phyloP scores from a whole-genome alignment of 2,329 filamentous ascomycete species.

The Colletotrichum echinochloae region DNA sequence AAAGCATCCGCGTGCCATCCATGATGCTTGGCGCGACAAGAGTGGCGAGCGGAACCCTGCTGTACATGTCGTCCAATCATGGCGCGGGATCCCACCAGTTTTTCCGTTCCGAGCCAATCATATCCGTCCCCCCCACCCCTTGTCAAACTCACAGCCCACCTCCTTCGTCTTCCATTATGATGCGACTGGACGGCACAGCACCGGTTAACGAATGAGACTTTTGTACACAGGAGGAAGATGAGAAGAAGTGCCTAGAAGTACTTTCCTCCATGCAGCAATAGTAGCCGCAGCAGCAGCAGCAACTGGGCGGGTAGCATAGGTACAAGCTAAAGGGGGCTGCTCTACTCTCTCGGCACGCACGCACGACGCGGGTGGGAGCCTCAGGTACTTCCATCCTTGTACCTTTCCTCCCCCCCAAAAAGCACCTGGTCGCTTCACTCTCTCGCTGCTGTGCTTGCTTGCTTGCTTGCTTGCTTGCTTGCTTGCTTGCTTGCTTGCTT shows the following conservation, averaged over 20 bases:
- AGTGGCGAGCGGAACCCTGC: constrained; percentile 22
- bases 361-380: constrained; percentile 22
- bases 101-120: constrained; percentile 34
- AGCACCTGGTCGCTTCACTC: not conserved
- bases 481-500: too few species aligned
- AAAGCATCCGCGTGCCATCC: constrained; percentile 5
- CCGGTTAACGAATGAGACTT: not conserved
- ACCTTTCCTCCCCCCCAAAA: constrained; percentile 12
- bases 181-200: constrained; percentile 22
- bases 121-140: not conserved
- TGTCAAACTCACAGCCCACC: constrained; percentile 29
- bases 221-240: not conserved
- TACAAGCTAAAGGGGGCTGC: not conserved
- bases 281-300: constrained; percentile 2
- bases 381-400: constrained; percentile 29
- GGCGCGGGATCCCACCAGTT: constrained; percentile 21
- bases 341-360: too few species aligned
- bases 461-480: too few species aligned
- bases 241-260: not conserved
- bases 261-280: not conserved
- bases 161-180: constrained; percentile 9
- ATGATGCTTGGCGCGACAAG: constrained; percentile 16
- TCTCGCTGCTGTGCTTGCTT: not conserved
- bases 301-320: not conserved
- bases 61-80: constrained; percentile 25